Base-by-base conservation (phyloP, 1,139 yeast species). In the Blastobotrys aristatus region DNA sequence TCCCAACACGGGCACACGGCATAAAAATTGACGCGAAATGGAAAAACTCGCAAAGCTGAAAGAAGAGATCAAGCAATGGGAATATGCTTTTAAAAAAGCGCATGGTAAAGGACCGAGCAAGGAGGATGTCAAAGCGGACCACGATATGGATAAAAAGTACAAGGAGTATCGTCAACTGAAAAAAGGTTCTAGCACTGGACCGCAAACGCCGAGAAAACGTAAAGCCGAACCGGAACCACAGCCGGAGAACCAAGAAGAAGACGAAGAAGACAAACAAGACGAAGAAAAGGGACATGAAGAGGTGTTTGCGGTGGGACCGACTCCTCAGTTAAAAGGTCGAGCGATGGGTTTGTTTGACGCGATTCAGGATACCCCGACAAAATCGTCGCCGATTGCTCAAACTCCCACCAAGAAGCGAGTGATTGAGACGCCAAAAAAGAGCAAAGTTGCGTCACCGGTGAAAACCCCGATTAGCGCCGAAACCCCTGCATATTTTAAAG, bases 321-420 rank as follows among this genome's bases (percentile, higher is more conserved):
- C 92, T 0, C 92, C 92, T 0, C 90, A 83, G 54, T 73, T 84
- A 8, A 74, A 80, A 51, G 92, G 92, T 0, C 73, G 80, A 36
- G 85, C 83, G 0, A 59, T 82, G 39, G 81, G 89, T 10, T 71
- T 84, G 11, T 81, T 84, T 57, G 89, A 83, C 13, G 33, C 30
- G 14, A 29, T 43, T 3, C 21, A 26, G 5, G 10, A 6, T 14
- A 33, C 46, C 4, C 46, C 46, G 2, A 17, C 8, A 3, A 42
- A 42, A 34, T 33, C 37, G 18, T 27, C 37, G 3, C 22, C 40
- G 16, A 22, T 22, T 13, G 34, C 18, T 17, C 4, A 7, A 2
- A 41, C 44, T 13, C 46, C 46, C 16, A 17, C 40, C 3, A 43
- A 43, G 14, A 14, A 17, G 17, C 4, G 22, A 8, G 26, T 20